Percentiles rank a stretch among this genome's conserved stretches.
Conservation (phyloP, 768 basidiomycete genomes). For the Boletus insuetus region DNA sequence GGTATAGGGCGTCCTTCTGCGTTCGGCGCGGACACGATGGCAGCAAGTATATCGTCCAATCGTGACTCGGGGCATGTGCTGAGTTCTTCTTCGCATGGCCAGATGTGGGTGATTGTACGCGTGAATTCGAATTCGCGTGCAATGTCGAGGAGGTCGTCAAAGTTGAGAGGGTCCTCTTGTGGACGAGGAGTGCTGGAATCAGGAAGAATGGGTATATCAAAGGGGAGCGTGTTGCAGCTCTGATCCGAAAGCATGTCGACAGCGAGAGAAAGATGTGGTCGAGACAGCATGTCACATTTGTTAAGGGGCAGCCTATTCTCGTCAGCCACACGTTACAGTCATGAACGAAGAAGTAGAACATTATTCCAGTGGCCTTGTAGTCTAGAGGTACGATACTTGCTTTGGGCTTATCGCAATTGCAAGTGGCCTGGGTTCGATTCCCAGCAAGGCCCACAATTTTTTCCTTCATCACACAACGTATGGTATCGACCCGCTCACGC, state of each 20-base stretch:
- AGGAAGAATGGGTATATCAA: constrained; percentile 1
- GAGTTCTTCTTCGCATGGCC: constrained; percentile 17
- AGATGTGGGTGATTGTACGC: constrained; percentile 18
- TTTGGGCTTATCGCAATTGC: constrained; percentile 31
- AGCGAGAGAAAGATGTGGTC: not conserved
- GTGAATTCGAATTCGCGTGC: constrained; percentile 29
- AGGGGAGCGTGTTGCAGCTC: constrained; percentile 1
- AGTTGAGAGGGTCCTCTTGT: constrained; percentile 10
- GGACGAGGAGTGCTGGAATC: not conserved
- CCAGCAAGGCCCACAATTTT: constrained; percentile 29
- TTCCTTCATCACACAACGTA: not conserved
- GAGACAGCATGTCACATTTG: not conserved
- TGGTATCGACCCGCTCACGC: too few relatives aligned
- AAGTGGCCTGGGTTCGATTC: constrained; percentile 41
- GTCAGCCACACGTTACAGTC: constrained; percentile 16
- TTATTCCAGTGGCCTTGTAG: constrained; percentile 25
- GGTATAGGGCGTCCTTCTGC: constrained; percentile 5
- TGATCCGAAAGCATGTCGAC: constrained; percentile 26
- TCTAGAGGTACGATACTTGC: constrained; percentile 41
- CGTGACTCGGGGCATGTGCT: constrained; percentile 1
- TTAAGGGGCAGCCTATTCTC: not conserved
- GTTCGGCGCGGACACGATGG: not conserved
- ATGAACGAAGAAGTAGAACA: not conserved
- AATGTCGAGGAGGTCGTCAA: constrained; percentile 30
- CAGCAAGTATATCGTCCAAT: constrained; percentile 21